phyloP scores from a whole-genome alignment of 768 basidiomycete species.

The Serendipita indica region DNA sequence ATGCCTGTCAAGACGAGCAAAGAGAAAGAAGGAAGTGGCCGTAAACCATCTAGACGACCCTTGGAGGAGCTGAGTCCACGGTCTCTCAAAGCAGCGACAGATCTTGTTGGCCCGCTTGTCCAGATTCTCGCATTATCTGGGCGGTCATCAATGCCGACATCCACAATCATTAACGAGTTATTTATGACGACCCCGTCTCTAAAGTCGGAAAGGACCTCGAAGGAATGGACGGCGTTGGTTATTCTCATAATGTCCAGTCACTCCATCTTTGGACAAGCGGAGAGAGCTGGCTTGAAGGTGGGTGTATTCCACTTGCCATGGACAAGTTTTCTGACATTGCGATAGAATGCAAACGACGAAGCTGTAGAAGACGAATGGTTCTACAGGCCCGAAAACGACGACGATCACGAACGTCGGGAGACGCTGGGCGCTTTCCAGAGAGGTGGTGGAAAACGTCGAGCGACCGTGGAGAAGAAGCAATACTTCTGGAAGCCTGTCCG shows the following conservation, averaged over 20 bases:
- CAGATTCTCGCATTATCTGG: constrained; percentile 3
- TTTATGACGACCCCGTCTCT: not conserved
- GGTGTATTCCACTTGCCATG: not conserved
- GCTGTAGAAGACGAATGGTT: constrained; percentile 3
- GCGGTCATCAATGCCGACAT: not conserved
- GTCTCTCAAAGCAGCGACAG: not conserved
- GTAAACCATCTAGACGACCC: too few species aligned
- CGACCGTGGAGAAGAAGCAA: not conserved
- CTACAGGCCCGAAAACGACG: not conserved
- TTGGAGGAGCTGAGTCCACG: not conserved
- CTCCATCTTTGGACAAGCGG: not conserved
- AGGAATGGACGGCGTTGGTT: not conserved
- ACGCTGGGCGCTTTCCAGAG: not conserved
- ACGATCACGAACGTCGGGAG: not conserved
- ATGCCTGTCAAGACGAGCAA: not conserved
- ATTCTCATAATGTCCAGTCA: not conserved
- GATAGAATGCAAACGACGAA: constrained; percentile 2
- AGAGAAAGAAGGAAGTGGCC: too few species aligned
- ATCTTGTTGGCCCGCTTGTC: not conserved
- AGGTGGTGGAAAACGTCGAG: constrained; percentile 1
- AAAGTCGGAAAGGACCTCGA: not conserved
- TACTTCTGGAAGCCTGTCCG: constrained; percentile 2
- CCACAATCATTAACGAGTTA: not conserved
- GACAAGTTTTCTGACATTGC: not conserved
- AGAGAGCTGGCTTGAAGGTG: constrained; percentile 1